Conservation (phyloP, 805 yeast species). For the Ogataea neopini region DNA sequence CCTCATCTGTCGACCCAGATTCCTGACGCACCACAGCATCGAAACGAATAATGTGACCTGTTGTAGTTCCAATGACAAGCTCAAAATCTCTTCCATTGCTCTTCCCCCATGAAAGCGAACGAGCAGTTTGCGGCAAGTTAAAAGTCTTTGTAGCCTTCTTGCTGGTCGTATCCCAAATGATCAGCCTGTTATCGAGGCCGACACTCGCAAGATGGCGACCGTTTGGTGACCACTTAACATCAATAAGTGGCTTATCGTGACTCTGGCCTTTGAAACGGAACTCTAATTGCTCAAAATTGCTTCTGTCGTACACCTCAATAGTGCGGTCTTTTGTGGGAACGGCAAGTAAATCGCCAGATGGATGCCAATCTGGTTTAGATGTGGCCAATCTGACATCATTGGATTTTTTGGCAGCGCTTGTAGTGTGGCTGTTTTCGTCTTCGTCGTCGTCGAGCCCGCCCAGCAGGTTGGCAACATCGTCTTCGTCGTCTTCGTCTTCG, state of each 20-base stretch:
- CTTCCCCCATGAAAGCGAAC: conserved; percentile 37
- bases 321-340: conserved; percentile 55
- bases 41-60: conserved; percentile 40
- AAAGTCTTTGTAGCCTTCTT: conserved; percentile 37
- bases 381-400: conserved; percentile 28
- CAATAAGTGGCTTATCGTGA: conserved; percentile 42
- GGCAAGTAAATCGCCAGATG: conserved; percentile 67
- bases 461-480: conserved; percentile 39
- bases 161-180: conserved; percentile 55
- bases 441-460: conserved; percentile 34
- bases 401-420: conserved; percentile 34
- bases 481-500: conserved; percentile 39
- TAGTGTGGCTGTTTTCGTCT: conserved; percentile 10
- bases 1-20: conserved; percentile 10
- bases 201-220: conserved; percentile 62
- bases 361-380: conserved; percentile 67
- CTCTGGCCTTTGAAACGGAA: conserved; percentile 27
- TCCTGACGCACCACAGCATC: conserved; percentile 17
- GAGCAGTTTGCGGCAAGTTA: conserved; percentile 23
- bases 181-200: conserved; percentile 49
- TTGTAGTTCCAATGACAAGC: conserved; percentile 44
- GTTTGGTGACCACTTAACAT: conserved; percentile 60
- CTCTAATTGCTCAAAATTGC: conserved; percentile 30
- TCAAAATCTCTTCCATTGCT: conserved; percentile 19
- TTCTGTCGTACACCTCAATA: conserved; percentile 47